phyloP scores from a whole-genome alignment of 2,329 filamentous ascomycete genomes.

The Chaetomium strumarium region DNA sequence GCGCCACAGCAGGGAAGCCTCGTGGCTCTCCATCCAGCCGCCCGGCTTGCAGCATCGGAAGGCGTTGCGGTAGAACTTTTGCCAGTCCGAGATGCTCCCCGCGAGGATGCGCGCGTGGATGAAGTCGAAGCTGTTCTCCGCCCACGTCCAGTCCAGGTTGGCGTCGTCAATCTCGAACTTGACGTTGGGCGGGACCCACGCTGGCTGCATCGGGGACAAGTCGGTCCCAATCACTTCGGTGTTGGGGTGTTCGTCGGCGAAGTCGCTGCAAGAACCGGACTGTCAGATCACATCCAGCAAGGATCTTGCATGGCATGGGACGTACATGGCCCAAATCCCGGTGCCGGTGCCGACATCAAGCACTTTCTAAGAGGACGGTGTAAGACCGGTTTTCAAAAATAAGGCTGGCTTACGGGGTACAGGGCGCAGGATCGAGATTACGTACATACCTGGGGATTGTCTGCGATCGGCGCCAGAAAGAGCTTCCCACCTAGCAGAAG shows the following conservation, averaged over 20 bases:
- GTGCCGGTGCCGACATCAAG: slow-evolving; percentile 41
- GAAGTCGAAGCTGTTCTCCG: slow-evolving; percentile 28
- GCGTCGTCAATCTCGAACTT: slow-evolving; percentile 35
- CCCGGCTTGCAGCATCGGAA: slow-evolving; percentile 21
- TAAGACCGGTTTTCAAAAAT: neutral
- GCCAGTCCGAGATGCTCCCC: slow-evolving; percentile 31
- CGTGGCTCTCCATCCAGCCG: slow-evolving; percentile 20
- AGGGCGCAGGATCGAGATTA: neutral
- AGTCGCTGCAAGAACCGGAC: slow-evolving; percentile 22
- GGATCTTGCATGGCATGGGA: neutral
- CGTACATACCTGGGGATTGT: slow-evolving; percentile 8
- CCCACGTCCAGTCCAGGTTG: slow-evolving; percentile 27
- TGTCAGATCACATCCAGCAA: neutral
- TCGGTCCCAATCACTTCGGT: slow-evolving; percentile 28
- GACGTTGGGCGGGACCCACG: slow-evolving; percentile 31
- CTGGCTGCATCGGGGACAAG: slow-evolving; percentile 29
- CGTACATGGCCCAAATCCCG: slow-evolving; percentile 38
- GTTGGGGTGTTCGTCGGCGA: slow-evolving; percentile 31
- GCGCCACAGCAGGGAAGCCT: slow-evolving; percentile 7
- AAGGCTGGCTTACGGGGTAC: neutral
- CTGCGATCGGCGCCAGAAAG: slow-evolving; percentile 27
- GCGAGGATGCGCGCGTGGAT: slow-evolving; percentile 29
- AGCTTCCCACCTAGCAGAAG: slow-evolving; percentile 29
- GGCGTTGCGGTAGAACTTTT: slow-evolving; percentile 18
- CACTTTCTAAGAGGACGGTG: slow-evolving; percentile 24